Evolutionary conservation across 345 rosid species (phyloP).

Genomic region (Syzygium aromaticum): DNA sequence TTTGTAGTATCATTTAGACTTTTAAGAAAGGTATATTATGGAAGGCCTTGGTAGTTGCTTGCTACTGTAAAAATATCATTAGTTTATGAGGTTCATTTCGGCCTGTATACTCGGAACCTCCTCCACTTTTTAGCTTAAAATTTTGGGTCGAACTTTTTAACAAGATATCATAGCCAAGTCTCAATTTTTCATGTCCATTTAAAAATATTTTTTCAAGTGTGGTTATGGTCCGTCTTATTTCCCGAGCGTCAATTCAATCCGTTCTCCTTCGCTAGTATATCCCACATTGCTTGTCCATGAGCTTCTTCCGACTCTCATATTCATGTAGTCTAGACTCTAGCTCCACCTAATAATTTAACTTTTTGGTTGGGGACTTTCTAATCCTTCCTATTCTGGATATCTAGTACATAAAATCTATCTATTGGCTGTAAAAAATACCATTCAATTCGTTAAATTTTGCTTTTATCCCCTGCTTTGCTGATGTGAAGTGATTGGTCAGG

Average conservation of each 20-base stretch:
- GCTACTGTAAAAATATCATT: not conserved
- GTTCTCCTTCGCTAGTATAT: not conserved
- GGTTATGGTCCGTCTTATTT: not conserved
- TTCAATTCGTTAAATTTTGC: not conserved
- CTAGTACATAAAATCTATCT: not conserved
- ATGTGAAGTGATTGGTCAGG: slow-evolving; percentile 17
- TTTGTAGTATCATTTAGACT: not conserved
- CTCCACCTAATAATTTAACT: not conserved
- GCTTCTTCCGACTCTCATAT: not conserved
- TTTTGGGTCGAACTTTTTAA: not conserved
- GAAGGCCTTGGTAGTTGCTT: not conserved
- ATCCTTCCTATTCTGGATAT: not conserved
- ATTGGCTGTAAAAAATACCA: not conserved
- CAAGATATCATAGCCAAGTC: not conserved
- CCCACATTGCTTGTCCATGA: not conserved
- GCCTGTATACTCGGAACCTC: not conserved
- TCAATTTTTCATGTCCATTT: not conserved
- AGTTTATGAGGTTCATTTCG: too few relatives aligned
- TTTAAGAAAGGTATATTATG: not conserved
- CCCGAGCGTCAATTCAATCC: not conserved
- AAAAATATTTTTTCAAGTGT: not conserved
- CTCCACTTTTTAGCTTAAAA: not conserved
- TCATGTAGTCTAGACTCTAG: not conserved
- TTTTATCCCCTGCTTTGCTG: not conserved
- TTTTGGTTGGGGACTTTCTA: not conserved